Evolutionary conservation across 768 basidiomycete species (phyloP).

Genomic region (Agrocybe pediades): DNA sequence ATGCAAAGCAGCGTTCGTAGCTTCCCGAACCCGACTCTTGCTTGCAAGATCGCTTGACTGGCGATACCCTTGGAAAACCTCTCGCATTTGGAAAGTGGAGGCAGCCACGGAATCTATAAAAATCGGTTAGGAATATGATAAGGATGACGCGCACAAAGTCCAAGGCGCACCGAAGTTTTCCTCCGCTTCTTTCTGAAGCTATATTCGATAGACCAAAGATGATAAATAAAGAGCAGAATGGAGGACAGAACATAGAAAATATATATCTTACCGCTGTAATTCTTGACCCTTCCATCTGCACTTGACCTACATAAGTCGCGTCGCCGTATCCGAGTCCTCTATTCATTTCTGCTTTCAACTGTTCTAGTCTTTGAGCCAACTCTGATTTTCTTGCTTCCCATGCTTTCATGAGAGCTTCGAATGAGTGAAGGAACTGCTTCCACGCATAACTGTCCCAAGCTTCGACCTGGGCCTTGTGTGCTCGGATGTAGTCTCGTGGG

Average conservation of each 20-base stretch:
- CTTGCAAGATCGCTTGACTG: conserved; percentile 73
- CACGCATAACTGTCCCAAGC: conserved; percentile 70
- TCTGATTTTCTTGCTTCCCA: conserved; percentile 67
- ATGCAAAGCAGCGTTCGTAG: conserved; percentile 72
- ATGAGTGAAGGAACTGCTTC: conserved; percentile 66
- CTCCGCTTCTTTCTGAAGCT: conserved; percentile 62
- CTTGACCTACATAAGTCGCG: conserved; percentile 42
- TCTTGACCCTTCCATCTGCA: conserved; percentile 57
- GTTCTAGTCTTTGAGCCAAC: conserved; percentile 45
- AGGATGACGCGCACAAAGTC: neutral
- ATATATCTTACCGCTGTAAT: conserved; percentile 56
- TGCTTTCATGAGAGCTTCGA: conserved; percentile 64
- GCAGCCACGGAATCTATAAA: conserved; percentile 64
- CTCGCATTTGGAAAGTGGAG: conserved; percentile 74
- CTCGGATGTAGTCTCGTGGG: conserved; percentile 68
- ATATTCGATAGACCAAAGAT: neutral
- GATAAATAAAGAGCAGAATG: neutral
- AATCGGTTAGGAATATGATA: neutral
- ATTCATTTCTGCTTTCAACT: conserved; percentile 46
- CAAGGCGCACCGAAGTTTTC: conserved; percentile 46
- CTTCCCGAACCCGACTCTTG: conserved; percentile 76
- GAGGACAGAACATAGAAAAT: neutral
- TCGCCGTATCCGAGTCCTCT: conserved; percentile 44
- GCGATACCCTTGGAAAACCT: conserved; percentile 72
- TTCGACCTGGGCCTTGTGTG: conserved; percentile 69